Conservation (phyloP, 495 filamentous ascomycete species). For the Copromyces sp. region DNA sequence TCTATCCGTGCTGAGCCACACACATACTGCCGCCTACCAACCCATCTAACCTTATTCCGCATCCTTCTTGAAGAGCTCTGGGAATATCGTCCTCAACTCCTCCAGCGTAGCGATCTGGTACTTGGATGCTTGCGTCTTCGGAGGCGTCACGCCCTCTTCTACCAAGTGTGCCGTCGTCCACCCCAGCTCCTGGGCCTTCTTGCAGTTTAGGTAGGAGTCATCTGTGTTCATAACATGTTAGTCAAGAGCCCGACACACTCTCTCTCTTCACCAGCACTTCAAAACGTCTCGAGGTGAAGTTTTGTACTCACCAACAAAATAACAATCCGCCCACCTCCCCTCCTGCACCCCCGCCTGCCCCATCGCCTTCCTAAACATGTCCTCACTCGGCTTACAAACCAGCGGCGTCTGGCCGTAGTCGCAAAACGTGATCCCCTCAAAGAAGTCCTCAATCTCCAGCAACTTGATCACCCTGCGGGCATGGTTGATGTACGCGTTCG, state of each 20-base stretch:
- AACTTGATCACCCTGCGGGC: constrained; percentile 71
- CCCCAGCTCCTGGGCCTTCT: constrained; percentile 58
- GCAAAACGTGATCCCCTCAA: constrained; percentile 89
- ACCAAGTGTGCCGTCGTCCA: constrained; percentile 79
- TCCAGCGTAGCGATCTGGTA: constrained; percentile 62
- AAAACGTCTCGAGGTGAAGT: neutral
- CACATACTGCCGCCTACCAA: neutral
- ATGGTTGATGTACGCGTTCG: constrained; percentile 90
- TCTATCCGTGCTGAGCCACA: neutral
- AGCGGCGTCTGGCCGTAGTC: constrained; percentile 62
- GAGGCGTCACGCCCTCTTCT: constrained; percentile 53
- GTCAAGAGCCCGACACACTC: neutral
- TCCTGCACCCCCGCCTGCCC: constrained; percentile 45
- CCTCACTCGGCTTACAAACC: constrained; percentile 72
- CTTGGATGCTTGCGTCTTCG: constrained; percentile 49
- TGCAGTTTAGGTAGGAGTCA: constrained; percentile 70
- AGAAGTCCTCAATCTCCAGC: constrained; percentile 73
- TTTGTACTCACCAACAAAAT: constrained; percentile 64
- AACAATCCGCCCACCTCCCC: constrained; percentile 52
- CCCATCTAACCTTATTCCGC: neutral
- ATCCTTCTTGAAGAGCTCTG: constrained; percentile 59
- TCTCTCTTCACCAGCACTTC: neutral
- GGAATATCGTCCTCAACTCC: constrained; percentile 62
- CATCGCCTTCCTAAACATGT: constrained; percentile 81
- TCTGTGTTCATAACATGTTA: constrained; percentile 45